A percentile compares a stretch with the other conserved stretches of the same genome.
Conservation (phyloP, 169 alveolate species). For the Plasmodium reichenowi region DNA sequence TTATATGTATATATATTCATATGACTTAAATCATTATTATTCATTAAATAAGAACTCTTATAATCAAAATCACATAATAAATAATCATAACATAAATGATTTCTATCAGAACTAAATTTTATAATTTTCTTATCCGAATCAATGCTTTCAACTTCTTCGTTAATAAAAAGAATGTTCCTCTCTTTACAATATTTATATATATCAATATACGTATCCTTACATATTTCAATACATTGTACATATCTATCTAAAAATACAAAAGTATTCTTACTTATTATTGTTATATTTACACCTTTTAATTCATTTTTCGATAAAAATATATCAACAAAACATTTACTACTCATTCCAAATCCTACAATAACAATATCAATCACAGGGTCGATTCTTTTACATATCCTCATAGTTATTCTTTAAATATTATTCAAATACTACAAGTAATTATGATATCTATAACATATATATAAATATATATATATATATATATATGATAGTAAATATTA, state of each 20-base stretch:
- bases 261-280: slow-evolving; percentile 44
- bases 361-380: slow-evolving; percentile 76
- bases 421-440: too few species aligned
- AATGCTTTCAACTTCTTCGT: slow-evolving; percentile 26
- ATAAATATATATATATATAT: too few species aligned
- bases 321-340: slow-evolving; percentile 48
- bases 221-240: slow-evolving; percentile 43
- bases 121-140: slow-evolving; percentile 31
- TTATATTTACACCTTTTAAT: slow-evolving; percentile 65
- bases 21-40: slow-evolving; percentile 18
- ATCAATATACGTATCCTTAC: slow-evolving; percentile 54
- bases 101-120: slow-evolving; percentile 56
- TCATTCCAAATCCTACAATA: slow-evolving; percentile 59
- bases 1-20: slow-evolving; percentile 47
- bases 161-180: slow-evolving; percentile 69
- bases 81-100: slow-evolving; percentile 64
- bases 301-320: slow-evolving; percentile 35
- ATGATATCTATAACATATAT: too few species aligned
- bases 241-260: slow-evolving; percentile 43
- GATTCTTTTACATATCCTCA: slow-evolving; percentile 71
- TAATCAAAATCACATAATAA: slow-evolving; percentile 70
- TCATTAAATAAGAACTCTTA: slow-evolving; percentile 32
- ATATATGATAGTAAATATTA: too few species aligned
- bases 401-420: not conserved
- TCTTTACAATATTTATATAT: slow-evolving; percentile 69